These are phyloP conservation scores for Coemansia sp. DNA, from an alignment of 192 early-diverging fungal species.

Conservation along the genomic window DNA sequence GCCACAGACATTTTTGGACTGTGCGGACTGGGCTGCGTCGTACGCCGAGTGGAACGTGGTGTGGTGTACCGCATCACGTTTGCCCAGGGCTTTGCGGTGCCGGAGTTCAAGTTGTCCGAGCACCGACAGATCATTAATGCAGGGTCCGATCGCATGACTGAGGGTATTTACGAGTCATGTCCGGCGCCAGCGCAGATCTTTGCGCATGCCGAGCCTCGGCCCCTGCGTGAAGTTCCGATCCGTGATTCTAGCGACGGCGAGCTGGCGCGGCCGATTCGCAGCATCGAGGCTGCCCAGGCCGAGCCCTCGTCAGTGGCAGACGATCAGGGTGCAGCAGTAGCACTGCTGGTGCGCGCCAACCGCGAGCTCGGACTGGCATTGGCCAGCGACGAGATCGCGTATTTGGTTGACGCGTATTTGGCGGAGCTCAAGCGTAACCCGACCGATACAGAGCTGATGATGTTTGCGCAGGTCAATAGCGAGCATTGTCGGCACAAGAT, in stretches of 20 bases:
- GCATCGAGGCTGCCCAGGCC: constrained; percentile 16
- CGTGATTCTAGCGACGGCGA: constrained; percentile 8
- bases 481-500: constrained; percentile 99
- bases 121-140: constrained; percentile 56
- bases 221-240: constrained; percentile 63
- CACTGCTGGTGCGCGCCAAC: constrained; percentile 78
- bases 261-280: constrained; percentile 28
- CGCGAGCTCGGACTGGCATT: constrained; percentile 89
- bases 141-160: constrained; percentile 94
- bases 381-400: constrained; percentile 95
- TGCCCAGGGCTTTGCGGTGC: constrained; percentile 27
- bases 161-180: constrained; percentile 65
- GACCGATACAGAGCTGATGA: constrained; percentile 99
- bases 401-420: constrained; percentile 82
- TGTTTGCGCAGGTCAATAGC: constrained; percentile 99
- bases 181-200: constrained; percentile 71
- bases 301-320: not conserved
- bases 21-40: constrained; percentile 74
- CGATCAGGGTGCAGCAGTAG: constrained; percentile 18
- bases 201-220: constrained; percentile 61
- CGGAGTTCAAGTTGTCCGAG: constrained; percentile 38
- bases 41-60: constrained; percentile 89
- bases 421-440: constrained; percentile 74
- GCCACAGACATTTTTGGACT: constrained; percentile 95
- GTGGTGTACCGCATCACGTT: constrained; percentile 67